phyloP scores from a whole-genome alignment of 2,329 filamentous ascomycete species.

The Scytalidium lignicola region DNA sequence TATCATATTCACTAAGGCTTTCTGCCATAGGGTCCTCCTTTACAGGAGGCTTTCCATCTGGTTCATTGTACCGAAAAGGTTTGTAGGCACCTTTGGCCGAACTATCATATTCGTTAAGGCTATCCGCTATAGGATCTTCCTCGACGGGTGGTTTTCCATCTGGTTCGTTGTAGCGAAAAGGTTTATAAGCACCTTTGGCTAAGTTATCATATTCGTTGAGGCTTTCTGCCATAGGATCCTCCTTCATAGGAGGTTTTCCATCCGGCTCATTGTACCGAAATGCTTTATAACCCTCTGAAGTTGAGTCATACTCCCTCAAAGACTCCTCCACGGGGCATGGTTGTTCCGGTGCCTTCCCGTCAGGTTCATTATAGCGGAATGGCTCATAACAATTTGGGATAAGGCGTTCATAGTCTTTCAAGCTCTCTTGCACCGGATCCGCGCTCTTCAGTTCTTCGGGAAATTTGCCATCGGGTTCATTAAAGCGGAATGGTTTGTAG shows the following conservation, averaged over 20 bases:
- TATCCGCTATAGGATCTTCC: conserved; percentile 26
- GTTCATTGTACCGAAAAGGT: conserved; percentile 25
- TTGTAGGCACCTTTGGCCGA: conserved; percentile 12
- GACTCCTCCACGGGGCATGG: not conserved
- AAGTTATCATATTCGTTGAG: not conserved
- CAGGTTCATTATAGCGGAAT: conserved; percentile 7
- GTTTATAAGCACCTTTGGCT: conserved; percentile 28
- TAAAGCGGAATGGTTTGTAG: conserved; percentile 4
- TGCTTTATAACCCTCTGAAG: conserved; percentile 29
- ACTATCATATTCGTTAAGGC: conserved; percentile 34
- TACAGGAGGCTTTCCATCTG: conserved; percentile 28
- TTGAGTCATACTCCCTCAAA: not conserved
- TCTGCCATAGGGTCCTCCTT: conserved; percentile 28
- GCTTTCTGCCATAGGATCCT: not conserved
- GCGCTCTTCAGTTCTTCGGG: conserved; percentile 7
- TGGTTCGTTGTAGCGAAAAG: conserved; percentile 29
- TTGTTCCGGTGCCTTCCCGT: conserved; percentile 7
- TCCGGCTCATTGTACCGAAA: conserved; percentile 20
- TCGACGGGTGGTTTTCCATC: conserved; percentile 30
- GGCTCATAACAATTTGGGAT: conserved; percentile 1
- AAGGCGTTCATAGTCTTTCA: conserved; percentile 13
- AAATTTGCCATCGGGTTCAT: conserved; percentile 32
- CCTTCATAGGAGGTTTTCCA: conserved; percentile 15
- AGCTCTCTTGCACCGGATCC: conserved; percentile 8
- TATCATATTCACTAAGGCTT: conserved; percentile 34